These are phyloP conservation scores for Grosmannia penicillata DNA, from an alignment of 2,329 filamentous ascomycete species.

Conservation along the genomic window DNA sequence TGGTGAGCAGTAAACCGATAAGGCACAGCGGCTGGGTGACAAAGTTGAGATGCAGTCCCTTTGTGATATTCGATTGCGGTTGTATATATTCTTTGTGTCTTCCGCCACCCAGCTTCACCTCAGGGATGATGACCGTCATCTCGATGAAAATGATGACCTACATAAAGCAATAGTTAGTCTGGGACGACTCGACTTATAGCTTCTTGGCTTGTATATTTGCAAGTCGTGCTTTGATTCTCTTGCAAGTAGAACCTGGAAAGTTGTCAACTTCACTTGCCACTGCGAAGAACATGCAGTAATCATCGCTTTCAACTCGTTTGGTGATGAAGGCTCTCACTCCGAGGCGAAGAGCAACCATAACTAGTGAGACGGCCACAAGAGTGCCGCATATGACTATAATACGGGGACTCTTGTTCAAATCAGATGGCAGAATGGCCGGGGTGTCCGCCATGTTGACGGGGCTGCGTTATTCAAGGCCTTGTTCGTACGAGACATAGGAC, in stretches of 20 bases:
- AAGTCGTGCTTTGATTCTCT: no score
- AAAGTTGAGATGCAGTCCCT: constrained; percentile 17
- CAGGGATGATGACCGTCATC: constrained; percentile 15
- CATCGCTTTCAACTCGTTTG: constrained; percentile 13
- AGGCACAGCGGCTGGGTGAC: constrained; percentile 17
- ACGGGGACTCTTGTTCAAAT: constrained; percentile 16
- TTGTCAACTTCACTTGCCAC: constrained; percentile 13
- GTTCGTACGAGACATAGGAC: no score
- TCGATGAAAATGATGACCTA: constrained; percentile 13
- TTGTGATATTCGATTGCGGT: constrained; percentile 11
- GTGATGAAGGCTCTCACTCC: constrained; percentile 15
- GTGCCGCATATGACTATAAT: constrained; percentile 16
- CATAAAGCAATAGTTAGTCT: background rate
- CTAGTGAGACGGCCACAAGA: constrained; percentile 13
- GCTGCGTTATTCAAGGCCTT: no score
- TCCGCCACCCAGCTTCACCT: constrained; percentile 15
- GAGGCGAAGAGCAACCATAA: constrained; percentile 12
- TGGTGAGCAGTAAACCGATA: constrained; percentile 14
- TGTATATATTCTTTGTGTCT: constrained; percentile 15
- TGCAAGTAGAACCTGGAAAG: no score
- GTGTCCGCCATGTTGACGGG: background rate
- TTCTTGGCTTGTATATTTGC: no score
- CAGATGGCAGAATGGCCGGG: background rate
- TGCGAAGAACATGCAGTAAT: constrained; percentile 15
- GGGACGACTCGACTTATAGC: no score